Base-by-base conservation (phyloP, 106 monocot species). In the Ottelia alismoides region DNA sequence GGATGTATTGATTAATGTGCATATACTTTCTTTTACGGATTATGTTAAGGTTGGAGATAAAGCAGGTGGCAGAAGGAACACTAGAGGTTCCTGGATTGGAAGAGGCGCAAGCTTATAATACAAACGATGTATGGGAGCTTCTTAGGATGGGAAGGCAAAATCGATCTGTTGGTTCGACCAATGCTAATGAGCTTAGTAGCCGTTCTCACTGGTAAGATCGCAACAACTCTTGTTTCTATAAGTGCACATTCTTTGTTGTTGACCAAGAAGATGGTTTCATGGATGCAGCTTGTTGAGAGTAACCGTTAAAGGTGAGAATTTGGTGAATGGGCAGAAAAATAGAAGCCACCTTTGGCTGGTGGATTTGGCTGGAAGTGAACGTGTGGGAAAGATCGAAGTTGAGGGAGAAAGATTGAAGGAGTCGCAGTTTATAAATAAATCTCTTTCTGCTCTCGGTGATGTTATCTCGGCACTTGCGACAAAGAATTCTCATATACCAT, bases 391-490 rank as follows among this genome's bases (percentile, higher is more conserved):
- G 62, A 85, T 74, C 65, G 96, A 88, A 46, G 85, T 70, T 14
- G 96, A 88, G 52, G 94, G 96, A 64, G 96, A 96, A 53, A 81
- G 88, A 52, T 61, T 96, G 49, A 89, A 74, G 57, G 94, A 96
- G 60, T 88, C 96, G n/a, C 88, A 89, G 57, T 96, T 85, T 54
- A 96, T 96, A 29, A 96, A 96, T 50, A 96, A 81, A 60, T 96
- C 96, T 1, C 76, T 96, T 7, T 89, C 96, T 30, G 81, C 96
- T 23, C 69, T 96, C 14, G 96, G 96, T 2, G 96, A 96, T 70
- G 88, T 88, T 63, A 85, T 96, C 5, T 78, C 96, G 27, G 70
- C 88, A 27, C 78, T 96, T 50, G 84, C 96, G 16, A 78, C 88
- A 11, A 94, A 88, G 69, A 88, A 74, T 58, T 68, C 81, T 0